Base-by-base conservation (phyloP, 1,139 yeast species). In the Pichia sp. region DNA sequence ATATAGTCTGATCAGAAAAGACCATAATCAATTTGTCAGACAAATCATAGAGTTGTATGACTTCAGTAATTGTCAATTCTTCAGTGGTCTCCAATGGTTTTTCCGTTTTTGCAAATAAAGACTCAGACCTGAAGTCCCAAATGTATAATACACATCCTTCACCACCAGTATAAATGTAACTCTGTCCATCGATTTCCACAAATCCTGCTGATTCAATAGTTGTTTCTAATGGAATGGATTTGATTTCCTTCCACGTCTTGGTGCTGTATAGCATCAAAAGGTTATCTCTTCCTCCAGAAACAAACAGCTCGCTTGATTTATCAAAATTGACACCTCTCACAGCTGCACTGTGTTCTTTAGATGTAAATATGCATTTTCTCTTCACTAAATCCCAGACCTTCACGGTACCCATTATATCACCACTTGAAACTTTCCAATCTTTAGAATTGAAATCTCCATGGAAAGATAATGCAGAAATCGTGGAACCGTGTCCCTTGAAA, bases 401-500 rank as follows among this genome's bases (percentile, higher is more conserved):
- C 31, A 88, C 85, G 10, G 81, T 77, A 57, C 97, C 98, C 76
- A 85, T 88, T 34, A 93, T 87, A 68, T 89, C 96, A 63, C 96
- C 97, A 64, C 90, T 81, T 15, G 90, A 87, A 57, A 93, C 75
- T 64, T 77, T 77, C 98, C 98, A 93, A 54, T 81, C 77, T 11
- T 80, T 73, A 4, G 86, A 76, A 61, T 87, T 85, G 51, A 82
- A 74, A 56, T 84, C 86, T 26, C 96, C 96, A 67, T 79, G 77
- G 69, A 93, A 90, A 38, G 75, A 72, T 54, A 93, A 71, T 3
- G 95, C 82, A 56, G 96, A 87, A 47, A 93, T 79, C 6, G 96
- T 87, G n/a, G 95, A 85, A 26, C 96, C 96, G 69, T 95, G 99
- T 0, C 99, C 98, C 68, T 89, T 86, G 59, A 93, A 79, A 16